Evolutionary conservation across 306 rosid species (phyloP).

Genomic region (Abrus pulchellus): DNA sequence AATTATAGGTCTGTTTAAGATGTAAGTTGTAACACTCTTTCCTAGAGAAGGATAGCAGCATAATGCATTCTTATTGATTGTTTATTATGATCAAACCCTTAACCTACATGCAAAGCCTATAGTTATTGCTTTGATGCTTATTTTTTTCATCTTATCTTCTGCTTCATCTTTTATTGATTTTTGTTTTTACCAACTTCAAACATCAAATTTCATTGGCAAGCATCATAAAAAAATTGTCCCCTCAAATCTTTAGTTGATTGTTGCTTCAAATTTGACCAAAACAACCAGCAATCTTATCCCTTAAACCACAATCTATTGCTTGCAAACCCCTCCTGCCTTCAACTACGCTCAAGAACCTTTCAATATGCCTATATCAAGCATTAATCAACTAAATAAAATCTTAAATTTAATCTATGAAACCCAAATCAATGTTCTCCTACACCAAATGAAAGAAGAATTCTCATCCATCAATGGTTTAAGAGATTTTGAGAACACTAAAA

Average conservation of each 20-base stretch:
- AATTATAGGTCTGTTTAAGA: conserved; percentile 11
- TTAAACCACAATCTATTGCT: conserved; percentile 27
- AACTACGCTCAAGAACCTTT: conserved; percentile 6
- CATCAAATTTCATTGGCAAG: conserved; percentile 2
- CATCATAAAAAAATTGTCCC: not conserved
- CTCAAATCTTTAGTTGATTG: conserved; percentile 2
- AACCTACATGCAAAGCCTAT: not conserved
- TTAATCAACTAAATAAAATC: not conserved
- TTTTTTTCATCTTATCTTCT: not conserved
- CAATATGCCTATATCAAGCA: conserved; percentile 30
- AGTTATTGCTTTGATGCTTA: not conserved
- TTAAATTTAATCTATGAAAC: conserved; percentile 13
- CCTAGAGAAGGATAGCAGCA: not conserved
- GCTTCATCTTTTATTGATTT: not conserved
- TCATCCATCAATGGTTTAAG: not conserved
- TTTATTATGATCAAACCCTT: conserved; percentile 2
- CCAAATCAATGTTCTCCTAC: conserved; percentile 1
- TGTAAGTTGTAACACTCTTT: not conserved
- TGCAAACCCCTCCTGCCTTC: conserved; percentile 19
- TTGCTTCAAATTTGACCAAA: not conserved
- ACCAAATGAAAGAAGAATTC: not conserved
- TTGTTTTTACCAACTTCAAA: not conserved
- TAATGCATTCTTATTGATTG: not conserved
- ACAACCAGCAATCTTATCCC: conserved; percentile 4
- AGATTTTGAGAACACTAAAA: not conserved